These are phyloP conservation scores for Xylariaceae sp. DNA, from an alignment of 2,329 filamentous ascomycete genomes.

Conservation along the genomic window DNA sequence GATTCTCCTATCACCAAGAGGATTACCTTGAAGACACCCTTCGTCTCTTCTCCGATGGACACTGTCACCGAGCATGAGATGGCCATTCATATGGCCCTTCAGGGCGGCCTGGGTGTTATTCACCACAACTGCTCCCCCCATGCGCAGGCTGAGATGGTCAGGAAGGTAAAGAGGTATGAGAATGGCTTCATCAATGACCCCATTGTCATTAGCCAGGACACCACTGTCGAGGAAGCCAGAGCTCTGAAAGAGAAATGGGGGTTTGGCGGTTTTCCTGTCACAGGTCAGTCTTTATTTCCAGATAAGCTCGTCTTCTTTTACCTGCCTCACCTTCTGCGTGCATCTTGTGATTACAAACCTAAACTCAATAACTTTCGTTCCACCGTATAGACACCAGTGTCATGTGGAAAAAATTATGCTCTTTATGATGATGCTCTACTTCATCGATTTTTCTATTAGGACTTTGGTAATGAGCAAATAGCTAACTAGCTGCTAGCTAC, in stretches of 20 bases:
- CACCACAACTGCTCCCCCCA: constrained; percentile 99
- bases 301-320: constrained; percentile 16
- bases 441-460: neutral
- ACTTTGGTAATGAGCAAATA: constrained; percentile 26
- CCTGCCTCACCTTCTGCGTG: constrained; percentile 19
- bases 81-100: constrained; percentile 95
- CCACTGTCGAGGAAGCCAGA: constrained; percentile 90
- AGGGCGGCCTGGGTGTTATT: constrained; percentile 90
- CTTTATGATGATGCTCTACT: constrained; percentile 50
- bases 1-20: constrained; percentile 95
- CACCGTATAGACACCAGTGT: constrained; percentile 92
- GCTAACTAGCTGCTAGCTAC: constrained; percentile 69
- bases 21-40: constrained; percentile 94
- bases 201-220: constrained; percentile 85
- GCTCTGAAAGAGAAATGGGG: constrained; percentile 97
- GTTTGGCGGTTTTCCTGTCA: constrained; percentile 97
- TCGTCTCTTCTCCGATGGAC: constrained; percentile 98
- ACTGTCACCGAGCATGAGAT: constrained; percentile 99
- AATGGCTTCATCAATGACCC: constrained; percentile 99
- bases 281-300: constrained; percentile 72
- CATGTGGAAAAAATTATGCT: constrained; percentile 75
- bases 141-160: constrained; percentile 97
- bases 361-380: constrained; percentile 99
- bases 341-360: constrained; percentile 77
- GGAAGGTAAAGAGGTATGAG: constrained; percentile 98